These are phyloP conservation scores for Gymnopilus dilepis DNA, from an alignment of 768 basidiomycete genomes.

Conservation along the genomic window DNA sequence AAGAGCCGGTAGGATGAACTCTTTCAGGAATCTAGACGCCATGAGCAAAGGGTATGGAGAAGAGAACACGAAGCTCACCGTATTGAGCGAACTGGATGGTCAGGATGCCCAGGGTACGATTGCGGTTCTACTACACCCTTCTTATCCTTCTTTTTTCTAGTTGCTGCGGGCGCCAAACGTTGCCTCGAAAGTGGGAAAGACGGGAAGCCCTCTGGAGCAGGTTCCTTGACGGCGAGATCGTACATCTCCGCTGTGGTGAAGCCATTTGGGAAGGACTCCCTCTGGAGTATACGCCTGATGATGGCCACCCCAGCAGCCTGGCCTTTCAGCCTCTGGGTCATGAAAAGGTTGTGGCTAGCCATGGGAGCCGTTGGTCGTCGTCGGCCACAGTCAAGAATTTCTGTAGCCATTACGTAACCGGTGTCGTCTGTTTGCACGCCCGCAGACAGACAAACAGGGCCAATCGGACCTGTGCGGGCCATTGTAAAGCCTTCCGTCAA, in stretches of 20 bases:
- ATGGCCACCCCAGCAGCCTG: slow-evolving; percentile 30
- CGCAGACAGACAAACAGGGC: slow-evolving; percentile 13
- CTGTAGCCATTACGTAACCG: slow-evolving; percentile 14
- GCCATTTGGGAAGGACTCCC: slow-evolving; percentile 33
- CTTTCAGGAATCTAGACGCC: slow-evolving; percentile 59
- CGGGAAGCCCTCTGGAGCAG: slow-evolving; percentile 34
- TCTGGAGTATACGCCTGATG: slow-evolving; percentile 37
- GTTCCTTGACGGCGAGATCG: slow-evolving; percentile 37
- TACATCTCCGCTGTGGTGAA: slow-evolving; percentile 44
- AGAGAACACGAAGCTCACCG: slow-evolving; percentile 34
- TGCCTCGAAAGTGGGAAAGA: slow-evolving; percentile 18
- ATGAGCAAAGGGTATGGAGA: background rate
- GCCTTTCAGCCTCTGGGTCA: slow-evolving; percentile 20
- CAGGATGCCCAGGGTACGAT: slow-evolving; percentile 41
- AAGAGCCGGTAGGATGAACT: slow-evolving; percentile 52
- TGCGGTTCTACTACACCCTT: background rate
- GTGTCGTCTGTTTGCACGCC: slow-evolving; percentile 12
- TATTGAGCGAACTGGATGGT: slow-evolving; percentile 60
- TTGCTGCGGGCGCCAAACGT: background rate
- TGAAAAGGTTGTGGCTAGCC: slow-evolving; percentile 9
- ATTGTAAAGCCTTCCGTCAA: slow-evolving; percentile 24
- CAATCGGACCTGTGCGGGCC: slow-evolving; percentile 29
- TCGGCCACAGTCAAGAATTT: slow-evolving; percentile 4
- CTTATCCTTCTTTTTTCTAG: background rate
- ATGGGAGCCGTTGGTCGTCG: background rate